Percentiles rank a stretch among this genome's conserved stretches.
These are phyloP conservation scores for Trapa bicornis DNA, from an alignment of 345 rosid species.

Conservation along the genomic window DNA sequence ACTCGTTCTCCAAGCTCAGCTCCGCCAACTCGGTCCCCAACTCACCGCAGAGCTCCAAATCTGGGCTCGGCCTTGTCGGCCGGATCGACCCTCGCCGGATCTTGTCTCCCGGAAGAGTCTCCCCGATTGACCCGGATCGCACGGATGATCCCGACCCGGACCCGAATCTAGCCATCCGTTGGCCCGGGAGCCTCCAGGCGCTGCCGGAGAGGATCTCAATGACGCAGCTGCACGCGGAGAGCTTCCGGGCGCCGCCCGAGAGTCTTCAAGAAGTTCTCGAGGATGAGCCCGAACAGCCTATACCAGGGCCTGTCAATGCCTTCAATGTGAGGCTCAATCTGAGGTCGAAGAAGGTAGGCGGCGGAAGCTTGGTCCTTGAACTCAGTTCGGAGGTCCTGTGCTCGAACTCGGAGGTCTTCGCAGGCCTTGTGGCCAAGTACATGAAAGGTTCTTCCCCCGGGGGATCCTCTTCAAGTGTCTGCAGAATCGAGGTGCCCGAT, in stretches of 20 bases:
- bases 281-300: constrained; percentile 10
- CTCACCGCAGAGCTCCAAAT: constrained; percentile 66
- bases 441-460: constrained; percentile 11
- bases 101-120: constrained; percentile 89
- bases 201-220: constrained; percentile 16
- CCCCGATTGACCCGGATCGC: constrained; percentile 71
- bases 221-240: constrained; percentile 24
- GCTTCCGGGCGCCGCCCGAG: constrained; percentile 28
- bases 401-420: constrained; percentile 51
- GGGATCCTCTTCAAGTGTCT: constrained; percentile 26
- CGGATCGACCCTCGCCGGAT: constrained; percentile 86
- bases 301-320: constrained; percentile 16
- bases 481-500: constrained; percentile 63
- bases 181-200: constrained; percentile 31
- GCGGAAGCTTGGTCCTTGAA: constrained; percentile 58
- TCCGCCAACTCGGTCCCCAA: constrained; percentile 34
- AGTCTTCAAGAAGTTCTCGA: constrained; percentile 19
- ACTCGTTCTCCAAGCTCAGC: constrained; percentile 22
- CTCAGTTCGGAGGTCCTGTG: constrained; percentile 51
- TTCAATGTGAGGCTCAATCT: constrained; percentile 62
- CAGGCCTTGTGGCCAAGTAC: constrained; percentile 34
- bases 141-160: constrained; percentile 15
- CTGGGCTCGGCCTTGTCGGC: constrained; percentile 48
- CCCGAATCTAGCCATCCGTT: constrained; percentile 15
- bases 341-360: constrained; percentile 43